Conservation (phyloP, 805 yeast species). For the Candida adriatica region DNA sequence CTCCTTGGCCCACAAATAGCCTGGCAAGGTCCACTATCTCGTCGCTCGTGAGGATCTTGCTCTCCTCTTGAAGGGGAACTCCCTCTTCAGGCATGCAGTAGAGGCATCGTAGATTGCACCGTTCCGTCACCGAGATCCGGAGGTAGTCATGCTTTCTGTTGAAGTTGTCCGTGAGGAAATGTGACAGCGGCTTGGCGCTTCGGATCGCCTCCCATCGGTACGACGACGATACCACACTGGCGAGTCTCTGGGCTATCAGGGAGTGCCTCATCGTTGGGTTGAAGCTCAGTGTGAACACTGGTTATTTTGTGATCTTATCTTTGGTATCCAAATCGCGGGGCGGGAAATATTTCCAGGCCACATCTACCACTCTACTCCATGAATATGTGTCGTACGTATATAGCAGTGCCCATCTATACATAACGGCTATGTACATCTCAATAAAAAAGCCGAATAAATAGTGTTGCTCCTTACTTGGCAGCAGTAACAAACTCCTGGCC, state of each 20-base stretch:
- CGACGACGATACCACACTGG: too few relatives aligned
- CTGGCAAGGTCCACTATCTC: conserved; percentile 38
- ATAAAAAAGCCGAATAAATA: too few relatives aligned
- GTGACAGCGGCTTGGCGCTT: conserved; percentile 28
- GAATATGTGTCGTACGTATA: too few relatives aligned
- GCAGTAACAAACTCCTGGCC: conserved; percentile 82
- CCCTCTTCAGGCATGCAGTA: conserved; percentile 58
- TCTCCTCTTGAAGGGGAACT: conserved; percentile 38
- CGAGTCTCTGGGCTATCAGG: background rate
- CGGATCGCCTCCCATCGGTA: conserved; percentile 11
- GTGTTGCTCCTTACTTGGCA: conserved; percentile 56
- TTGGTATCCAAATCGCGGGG: too few relatives aligned
- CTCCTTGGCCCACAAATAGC: conserved; percentile 41
- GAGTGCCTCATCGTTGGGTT: too few relatives aligned
- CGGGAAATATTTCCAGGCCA: too few relatives aligned
- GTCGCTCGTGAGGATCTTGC: conserved; percentile 32
- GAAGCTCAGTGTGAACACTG: too few relatives aligned
- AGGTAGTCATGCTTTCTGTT: conserved; percentile 42
- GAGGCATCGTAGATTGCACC: conserved; percentile 40
- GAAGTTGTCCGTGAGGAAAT: conserved; percentile 37
- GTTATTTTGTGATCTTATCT: too few relatives aligned
- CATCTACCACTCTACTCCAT: too few relatives aligned
- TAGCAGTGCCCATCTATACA: too few relatives aligned
- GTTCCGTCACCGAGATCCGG: conserved; percentile 44
- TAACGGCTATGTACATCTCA: too few relatives aligned